Conservation (phyloP, 2,329 filamentous ascomycete genomes). For the Trichothecium roseum region DNA sequence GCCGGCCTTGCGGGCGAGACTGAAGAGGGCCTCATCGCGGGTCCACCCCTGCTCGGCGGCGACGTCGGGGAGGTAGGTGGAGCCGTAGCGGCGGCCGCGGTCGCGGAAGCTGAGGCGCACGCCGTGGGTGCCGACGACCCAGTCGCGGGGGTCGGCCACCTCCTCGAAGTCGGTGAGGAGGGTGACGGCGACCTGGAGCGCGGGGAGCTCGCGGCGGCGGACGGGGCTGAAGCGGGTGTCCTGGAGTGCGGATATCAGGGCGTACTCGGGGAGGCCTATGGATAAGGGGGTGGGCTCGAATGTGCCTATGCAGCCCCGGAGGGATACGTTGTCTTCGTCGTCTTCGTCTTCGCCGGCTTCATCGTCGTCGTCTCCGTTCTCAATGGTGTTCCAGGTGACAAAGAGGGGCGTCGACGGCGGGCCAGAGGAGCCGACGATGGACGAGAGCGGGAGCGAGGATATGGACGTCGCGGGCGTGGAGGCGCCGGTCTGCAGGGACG, state of each 20-base stretch:
- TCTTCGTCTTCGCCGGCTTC: conserved; percentile 27
- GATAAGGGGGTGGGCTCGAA: conserved; percentile 71
- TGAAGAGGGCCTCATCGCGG: conserved; percentile 82
- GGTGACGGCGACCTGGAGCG: conserved; percentile 60
- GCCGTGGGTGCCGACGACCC: conserved; percentile 79
- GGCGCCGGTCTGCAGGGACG: conserved; percentile 27
- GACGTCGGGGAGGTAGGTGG: conserved; percentile 89
- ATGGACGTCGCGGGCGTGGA: conserved; percentile 35
- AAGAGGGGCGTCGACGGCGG: conserved; percentile 63
- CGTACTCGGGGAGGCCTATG: conserved; percentile 66
- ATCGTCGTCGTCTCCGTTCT: conserved; percentile 15
- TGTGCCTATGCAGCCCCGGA: conserved; percentile 94
- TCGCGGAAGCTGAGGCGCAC: conserved; percentile 78
- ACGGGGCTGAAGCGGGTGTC: conserved; percentile 54
- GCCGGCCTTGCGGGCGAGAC: conserved; percentile 88
- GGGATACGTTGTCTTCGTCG: conserved; percentile 43
- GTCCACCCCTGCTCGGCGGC: conserved; percentile 89
- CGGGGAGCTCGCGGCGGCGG: conserved; percentile 39
- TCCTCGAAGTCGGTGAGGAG: conserved; percentile 80
- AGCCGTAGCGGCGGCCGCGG: conserved; percentile 61
- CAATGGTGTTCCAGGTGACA: conserved; percentile 82
- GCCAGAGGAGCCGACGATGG: conserved; percentile 14
- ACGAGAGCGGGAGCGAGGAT: conserved; percentile 23
- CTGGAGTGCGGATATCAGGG: conserved; percentile 63
- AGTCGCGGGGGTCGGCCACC: conserved; percentile 64